These are phyloP conservation scores for Candida mattraensis DNA, from an alignment of 805 yeast genomes.

Conservation along the genomic window DNA sequence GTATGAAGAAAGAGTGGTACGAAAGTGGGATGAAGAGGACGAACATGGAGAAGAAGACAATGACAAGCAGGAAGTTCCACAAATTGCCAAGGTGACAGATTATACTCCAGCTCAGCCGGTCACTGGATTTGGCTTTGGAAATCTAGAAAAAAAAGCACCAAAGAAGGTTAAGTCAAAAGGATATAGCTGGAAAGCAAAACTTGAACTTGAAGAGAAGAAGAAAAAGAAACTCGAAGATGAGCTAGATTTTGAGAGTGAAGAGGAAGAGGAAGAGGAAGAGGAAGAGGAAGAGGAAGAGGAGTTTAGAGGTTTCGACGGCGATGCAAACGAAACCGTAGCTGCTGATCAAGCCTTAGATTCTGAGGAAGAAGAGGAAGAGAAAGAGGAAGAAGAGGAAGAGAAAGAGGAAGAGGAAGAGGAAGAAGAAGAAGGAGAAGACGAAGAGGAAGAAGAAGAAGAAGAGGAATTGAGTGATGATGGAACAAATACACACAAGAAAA, in stretches of 20 bases:
- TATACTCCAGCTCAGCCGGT: constrained; percentile 60
- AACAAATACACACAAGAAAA: constrained; percentile 30
- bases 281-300: constrained; percentile 20
- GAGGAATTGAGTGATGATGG: constrained; percentile 36
- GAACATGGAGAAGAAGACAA: constrained; percentile 8
- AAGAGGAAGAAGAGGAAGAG: constrained; percentile 26
- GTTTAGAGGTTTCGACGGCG: constrained; percentile 23
- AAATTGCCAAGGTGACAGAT: constrained; percentile 27
- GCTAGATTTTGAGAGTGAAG: constrained; percentile 49
- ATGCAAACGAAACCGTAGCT: neutral
- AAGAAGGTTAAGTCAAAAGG: constrained; percentile 53
- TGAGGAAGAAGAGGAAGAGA: constrained; percentile 25
- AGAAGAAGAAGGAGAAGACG: constrained; percentile 33
- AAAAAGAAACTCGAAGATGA: constrained; percentile 53
- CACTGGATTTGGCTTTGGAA: constrained; percentile 56
- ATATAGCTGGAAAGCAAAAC: constrained; percentile 72
- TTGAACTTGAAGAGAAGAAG: constrained; percentile 49
- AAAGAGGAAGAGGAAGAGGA: constrained; percentile 33
- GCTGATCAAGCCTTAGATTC: constrained; percentile 30
- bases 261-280: constrained; percentile 29
- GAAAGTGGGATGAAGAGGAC: constrained; percentile 55
- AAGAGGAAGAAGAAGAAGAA: constrained; percentile 33
- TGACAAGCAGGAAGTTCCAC: neutral
- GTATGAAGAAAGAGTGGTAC: constrained; percentile 66
- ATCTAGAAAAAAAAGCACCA: constrained; percentile 39